These are phyloP conservation scores for Talaromyces ruber DNA, from an alignment of 495 filamentous ascomycete species.

Conservation along the genomic window DNA sequence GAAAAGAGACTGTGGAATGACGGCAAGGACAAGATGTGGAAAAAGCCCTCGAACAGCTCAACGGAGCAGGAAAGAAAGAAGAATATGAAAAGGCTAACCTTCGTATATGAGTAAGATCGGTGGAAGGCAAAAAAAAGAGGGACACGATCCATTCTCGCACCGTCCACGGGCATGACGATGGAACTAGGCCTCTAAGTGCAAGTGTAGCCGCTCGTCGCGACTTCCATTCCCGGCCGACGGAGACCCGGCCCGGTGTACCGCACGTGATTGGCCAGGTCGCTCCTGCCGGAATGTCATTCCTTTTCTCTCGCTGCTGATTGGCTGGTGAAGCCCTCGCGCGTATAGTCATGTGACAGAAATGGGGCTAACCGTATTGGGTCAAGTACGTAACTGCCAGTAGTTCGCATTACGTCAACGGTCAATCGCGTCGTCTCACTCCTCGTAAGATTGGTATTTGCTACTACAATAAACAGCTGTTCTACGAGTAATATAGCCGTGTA, in stretches of 20 bases:
- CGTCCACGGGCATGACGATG: constrained; percentile 4
- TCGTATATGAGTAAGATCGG: background rate
- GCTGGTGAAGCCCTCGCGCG: background rate
- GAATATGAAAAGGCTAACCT: constrained; percentile 5
- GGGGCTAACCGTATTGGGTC: background rate
- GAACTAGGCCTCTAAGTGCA: constrained; percentile 61
- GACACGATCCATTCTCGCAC: constrained; percentile 1
- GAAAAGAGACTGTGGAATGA: constrained; percentile 9
- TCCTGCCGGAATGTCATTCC: background rate
- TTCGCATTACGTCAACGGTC: background rate
- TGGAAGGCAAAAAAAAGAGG: constrained; percentile 1
- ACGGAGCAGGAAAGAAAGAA: constrained; percentile 10
- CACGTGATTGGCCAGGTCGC: background rate
- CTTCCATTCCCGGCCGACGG: background rate
- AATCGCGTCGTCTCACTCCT: background rate
- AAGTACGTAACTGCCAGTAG: background rate
- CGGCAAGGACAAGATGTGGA: constrained; percentile 9
- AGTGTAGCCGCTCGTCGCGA: constrained; percentile 31
- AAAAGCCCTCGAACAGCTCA: constrained; percentile 3
- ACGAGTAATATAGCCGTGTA: background rate
- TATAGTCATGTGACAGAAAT: background rate
- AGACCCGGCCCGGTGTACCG: constrained; percentile 3
- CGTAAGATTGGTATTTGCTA: background rate
- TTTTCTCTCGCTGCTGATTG: background rate
- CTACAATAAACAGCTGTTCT: background rate